A percentile compares a stretch with the other conserved stretches of the same genome.
Evolutionary conservation across 2,329 filamentous ascomycete genomes (phyloP).

Genomic region (Akanthomyces muscarius): DNA sequence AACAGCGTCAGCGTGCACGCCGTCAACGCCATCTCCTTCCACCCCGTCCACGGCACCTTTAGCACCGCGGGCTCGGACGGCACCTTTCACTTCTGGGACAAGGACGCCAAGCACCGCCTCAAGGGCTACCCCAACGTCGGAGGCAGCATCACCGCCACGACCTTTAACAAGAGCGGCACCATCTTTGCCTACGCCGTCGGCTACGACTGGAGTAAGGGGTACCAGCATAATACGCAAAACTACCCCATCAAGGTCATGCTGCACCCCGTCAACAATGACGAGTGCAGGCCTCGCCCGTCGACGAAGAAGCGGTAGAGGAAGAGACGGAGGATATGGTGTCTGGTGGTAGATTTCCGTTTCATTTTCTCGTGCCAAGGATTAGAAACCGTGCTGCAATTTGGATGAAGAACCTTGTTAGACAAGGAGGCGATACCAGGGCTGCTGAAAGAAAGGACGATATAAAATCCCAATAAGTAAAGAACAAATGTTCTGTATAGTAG

Average conservation of each 20-base stretch:
- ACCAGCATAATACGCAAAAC: conserved; percentile 72
- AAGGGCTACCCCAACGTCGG: conserved; percentile 84
- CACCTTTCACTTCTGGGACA: conserved; percentile 97
- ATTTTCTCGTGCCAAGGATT: neutral
- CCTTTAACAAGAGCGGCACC: conserved; percentile 81
- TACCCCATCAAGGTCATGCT: conserved; percentile 81
- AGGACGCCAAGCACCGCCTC: conserved; percentile 81
- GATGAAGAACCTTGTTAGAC: neutral
- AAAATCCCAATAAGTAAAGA: conserved; percentile 1
- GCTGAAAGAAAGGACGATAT: neutral
- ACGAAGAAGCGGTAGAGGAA: conserved; percentile 53
- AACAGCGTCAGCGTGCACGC: conserved; percentile 87
- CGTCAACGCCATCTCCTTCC: conserved; percentile 97
- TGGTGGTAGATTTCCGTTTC: neutral
- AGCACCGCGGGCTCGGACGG: conserved; percentile 93
- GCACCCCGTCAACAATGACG: conserved; percentile 64
- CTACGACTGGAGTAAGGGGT: conserved; percentile 99
- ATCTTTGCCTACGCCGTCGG: conserved; percentile 88
- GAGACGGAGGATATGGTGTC: neutral
- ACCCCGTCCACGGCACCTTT: conserved; percentile 96
- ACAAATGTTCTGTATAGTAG: conserved; percentile 12
- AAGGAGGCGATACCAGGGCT: neutral
- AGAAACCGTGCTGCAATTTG: neutral
- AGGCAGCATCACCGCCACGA: conserved; percentile 83
- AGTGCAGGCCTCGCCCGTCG: conserved; percentile 58